These are phyloP conservation scores for Cordyceps cateniannulata DNA, from an alignment of 2,329 filamentous ascomycete species.

Conservation along the genomic window DNA sequence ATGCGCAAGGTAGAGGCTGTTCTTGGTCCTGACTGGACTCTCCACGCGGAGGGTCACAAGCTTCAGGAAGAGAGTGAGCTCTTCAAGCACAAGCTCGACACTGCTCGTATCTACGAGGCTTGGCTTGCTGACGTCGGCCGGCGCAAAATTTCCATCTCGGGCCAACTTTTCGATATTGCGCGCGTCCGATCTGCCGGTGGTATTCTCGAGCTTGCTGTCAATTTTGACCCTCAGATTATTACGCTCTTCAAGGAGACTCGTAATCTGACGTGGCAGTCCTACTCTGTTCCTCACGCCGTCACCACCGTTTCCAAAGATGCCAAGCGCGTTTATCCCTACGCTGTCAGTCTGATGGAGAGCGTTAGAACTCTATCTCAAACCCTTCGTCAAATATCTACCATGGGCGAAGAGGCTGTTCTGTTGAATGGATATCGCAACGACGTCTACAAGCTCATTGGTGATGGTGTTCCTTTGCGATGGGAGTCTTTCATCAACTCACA, in stretches of 20 bases:
- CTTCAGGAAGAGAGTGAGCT: slow-evolving; percentile 84
- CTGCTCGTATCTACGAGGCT: slow-evolving; percentile 85
- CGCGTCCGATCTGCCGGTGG: slow-evolving; percentile 89
- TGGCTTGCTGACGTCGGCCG: slow-evolving; percentile 89
- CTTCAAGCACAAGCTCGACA: slow-evolving; percentile 95
- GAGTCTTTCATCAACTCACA: slow-evolving; percentile 97
- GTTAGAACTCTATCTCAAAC: slow-evolving; percentile 92
- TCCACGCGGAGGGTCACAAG: slow-evolving; percentile 93
- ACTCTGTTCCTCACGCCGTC: slow-evolving; percentile 87
- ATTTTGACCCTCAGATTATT: slow-evolving; percentile 96
- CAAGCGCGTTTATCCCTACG: slow-evolving; percentile 97
- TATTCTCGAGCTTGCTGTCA: slow-evolving; percentile 80
- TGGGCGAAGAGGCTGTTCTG: slow-evolving; percentile 82
- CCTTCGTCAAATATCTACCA: slow-evolving; percentile 71
- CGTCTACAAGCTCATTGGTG: slow-evolving; percentile 73
- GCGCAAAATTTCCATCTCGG: slow-evolving; percentile 84
- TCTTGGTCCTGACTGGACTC: slow-evolving; percentile 85
- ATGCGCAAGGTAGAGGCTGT: slow-evolving; percentile 99
- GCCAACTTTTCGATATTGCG: slow-evolving; percentile 82
- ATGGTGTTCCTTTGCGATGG: slow-evolving; percentile 88
- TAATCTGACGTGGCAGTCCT: slow-evolving; percentile 92
- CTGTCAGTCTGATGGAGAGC: slow-evolving; percentile 97
- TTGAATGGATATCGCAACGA: slow-evolving; percentile 90
- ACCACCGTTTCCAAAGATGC: slow-evolving; percentile 96
- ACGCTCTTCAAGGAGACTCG: slow-evolving; percentile 97